phyloP scores from a whole-genome alignment of 345 rosid genomes.

The Sisymbrium altissimum region DNA sequence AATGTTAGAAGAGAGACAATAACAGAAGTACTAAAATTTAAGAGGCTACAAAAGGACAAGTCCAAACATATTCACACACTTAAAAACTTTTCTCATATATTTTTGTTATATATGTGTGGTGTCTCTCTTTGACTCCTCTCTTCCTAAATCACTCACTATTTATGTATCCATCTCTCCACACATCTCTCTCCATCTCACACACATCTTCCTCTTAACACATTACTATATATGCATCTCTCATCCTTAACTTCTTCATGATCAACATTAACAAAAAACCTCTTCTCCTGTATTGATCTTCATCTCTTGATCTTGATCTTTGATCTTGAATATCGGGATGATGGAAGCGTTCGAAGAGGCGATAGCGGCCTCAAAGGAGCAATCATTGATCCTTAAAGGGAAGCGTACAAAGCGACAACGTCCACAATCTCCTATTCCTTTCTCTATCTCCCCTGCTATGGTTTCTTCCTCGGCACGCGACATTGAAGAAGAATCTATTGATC shows the following conservation, averaged over 20 bases:
- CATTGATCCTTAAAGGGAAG: slow-evolving; percentile 58
- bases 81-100: slow-evolving; percentile 12
- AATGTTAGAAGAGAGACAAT: slow-evolving; percentile 29
- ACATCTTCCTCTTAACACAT: slow-evolving; percentile 24
- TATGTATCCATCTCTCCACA: slow-evolving; percentile 41
- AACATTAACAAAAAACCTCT: slow-evolving; percentile 9
- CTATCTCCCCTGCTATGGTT: slow-evolving; percentile 34
- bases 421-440: slow-evolving; percentile 55
- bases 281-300: slow-evolving; percentile 11
- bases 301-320: background rate
- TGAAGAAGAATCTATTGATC: slow-evolving; percentile 30
- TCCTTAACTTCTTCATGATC: slow-evolving; percentile 17
- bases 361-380: slow-evolving; percentile 34
- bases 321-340: slow-evolving; percentile 33
- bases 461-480: slow-evolving; percentile 4
- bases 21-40: slow-evolving; percentile 36
- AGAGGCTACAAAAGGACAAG: slow-evolving; percentile 36
- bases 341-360: slow-evolving; percentile 52
- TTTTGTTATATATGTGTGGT: slow-evolving; percentile 31
- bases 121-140: slow-evolving; percentile 39
- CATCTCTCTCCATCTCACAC: slow-evolving; percentile 37
- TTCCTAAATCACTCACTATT: slow-evolving; percentile 32
- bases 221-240: slow-evolving; percentile 29
- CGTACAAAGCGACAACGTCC: slow-evolving; percentile 68
- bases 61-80: slow-evolving; percentile 37